phyloP scores from a whole-genome alignment of 225 moss, liverwort and hornwort genomes.

The Physcomitrellopsis africana region DNA sequence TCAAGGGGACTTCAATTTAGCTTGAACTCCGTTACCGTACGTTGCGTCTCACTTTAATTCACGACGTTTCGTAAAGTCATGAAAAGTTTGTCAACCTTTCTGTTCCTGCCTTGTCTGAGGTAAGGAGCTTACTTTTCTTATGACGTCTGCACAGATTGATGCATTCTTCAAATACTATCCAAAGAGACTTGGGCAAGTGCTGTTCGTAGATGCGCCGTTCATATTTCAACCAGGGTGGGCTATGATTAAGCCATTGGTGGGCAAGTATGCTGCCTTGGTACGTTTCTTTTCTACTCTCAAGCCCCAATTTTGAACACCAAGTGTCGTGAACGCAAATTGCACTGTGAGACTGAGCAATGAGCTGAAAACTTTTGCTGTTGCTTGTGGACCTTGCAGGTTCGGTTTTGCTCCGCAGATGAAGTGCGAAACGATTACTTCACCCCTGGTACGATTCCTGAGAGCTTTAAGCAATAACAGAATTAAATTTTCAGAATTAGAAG shows the following conservation, averaged over 20 bases:
- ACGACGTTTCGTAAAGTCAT: not conserved
- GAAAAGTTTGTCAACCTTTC: slow-evolving; percentile 5
- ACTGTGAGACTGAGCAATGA: not conserved
- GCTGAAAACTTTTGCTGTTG: slow-evolving; percentile 18
- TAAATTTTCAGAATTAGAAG: too few species aligned
- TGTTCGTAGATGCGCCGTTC: slow-evolving; percentile 80
- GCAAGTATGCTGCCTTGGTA: slow-evolving; percentile 73
- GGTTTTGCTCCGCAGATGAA: slow-evolving; percentile 49
- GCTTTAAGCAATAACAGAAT: slow-evolving; percentile 37
- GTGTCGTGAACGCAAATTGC: not conserved
- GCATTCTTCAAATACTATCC: slow-evolving; percentile 85
- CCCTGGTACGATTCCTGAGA: slow-evolving; percentile 39
- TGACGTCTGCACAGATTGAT: slow-evolving; percentile 53
- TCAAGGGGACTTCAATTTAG: not conserved
- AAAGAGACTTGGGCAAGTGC: slow-evolving; percentile 76
- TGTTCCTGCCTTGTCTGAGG: not conserved
- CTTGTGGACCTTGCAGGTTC: slow-evolving; percentile 36
- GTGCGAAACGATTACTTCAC: slow-evolving; percentile 49
- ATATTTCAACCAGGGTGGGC: slow-evolving; percentile 84
- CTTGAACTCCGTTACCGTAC: not conserved
- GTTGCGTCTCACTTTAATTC: too few species aligned
- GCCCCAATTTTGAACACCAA: not conserved
- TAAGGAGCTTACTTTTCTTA: slow-evolving; percentile 8
- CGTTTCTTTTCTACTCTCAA: slow-evolving; percentile 18
- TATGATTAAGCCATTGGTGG: slow-evolving; percentile 71